Conservation (phyloP, 768 basidiomycete genomes). For the Suillus americanus region DNA sequence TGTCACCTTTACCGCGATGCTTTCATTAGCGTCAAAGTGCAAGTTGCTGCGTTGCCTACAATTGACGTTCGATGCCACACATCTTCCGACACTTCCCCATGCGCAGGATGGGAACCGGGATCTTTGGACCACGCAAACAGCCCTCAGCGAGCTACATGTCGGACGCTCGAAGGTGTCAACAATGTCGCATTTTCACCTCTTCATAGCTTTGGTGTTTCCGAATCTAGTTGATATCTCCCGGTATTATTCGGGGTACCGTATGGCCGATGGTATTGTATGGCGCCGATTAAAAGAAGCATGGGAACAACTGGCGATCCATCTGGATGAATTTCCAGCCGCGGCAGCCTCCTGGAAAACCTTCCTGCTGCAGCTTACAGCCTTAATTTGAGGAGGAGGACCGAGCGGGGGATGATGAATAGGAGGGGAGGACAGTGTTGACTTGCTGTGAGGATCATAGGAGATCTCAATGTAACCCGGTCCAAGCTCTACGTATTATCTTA, state of each 20-base stretch:
- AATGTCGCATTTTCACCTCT: not conserved
- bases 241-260: not conserved
- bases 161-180: not conserved
- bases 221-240: not conserved
- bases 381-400: not conserved
- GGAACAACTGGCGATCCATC: no score
- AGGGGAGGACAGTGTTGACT: not conserved
- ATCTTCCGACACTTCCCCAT: not conserved
- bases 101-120: not conserved
- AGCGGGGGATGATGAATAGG: not conserved
- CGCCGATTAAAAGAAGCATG: no score
- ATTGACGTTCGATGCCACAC: not conserved
- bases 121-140: not conserved
- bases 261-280: not conserved
- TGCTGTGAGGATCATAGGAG: not conserved
- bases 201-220: not conserved
- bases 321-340: not conserved
- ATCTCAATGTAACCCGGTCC: not conserved
- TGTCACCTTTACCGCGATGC: not conserved
- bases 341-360: no score
- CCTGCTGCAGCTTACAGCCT: not conserved
- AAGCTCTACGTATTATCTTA: not conserved
- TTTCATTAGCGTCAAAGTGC: not conserved
- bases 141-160: not conserved
- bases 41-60: not conserved